Percentiles rank a stretch among this genome's conserved stretches.
Evolutionary conservation across 78 protist species (phyloP).

Genomic region (Anaeramoeba flamelloides): DNA sequence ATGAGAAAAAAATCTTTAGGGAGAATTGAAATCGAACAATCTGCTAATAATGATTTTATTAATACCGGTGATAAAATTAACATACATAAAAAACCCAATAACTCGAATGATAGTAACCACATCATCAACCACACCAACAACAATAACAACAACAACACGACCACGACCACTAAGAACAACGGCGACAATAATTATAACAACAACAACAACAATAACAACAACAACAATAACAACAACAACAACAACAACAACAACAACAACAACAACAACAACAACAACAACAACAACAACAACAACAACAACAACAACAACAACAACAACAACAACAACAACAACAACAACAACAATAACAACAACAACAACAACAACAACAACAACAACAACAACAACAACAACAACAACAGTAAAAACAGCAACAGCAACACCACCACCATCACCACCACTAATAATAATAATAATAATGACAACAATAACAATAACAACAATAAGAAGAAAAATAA

Average conservation of each 20-base stretch:
- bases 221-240: constrained; percentile 13
- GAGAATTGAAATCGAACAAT: no score
- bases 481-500: no score
- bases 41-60: no score
- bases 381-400: no score
- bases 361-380: no score
- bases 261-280: constrained; percentile 16
- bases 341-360: no score
- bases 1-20: no score
- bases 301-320: constrained; percentile 12
- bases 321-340: no score
- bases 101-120: background rate
- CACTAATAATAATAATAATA: no score
- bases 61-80: background rate
- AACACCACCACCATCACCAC: no score
- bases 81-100: constrained; percentile 4
- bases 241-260: constrained; percentile 14
- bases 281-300: constrained; percentile 14
- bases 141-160: constrained; percentile 3
- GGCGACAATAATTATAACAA: background rate
- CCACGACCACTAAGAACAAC: background rate
- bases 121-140: constrained; percentile 7
- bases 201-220: constrained; percentile 14
- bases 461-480: no score
- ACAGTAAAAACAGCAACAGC: no score